Conservation (phyloP, 2,329 filamentous ascomycete species). For the Emydomyces testavorans region DNA sequence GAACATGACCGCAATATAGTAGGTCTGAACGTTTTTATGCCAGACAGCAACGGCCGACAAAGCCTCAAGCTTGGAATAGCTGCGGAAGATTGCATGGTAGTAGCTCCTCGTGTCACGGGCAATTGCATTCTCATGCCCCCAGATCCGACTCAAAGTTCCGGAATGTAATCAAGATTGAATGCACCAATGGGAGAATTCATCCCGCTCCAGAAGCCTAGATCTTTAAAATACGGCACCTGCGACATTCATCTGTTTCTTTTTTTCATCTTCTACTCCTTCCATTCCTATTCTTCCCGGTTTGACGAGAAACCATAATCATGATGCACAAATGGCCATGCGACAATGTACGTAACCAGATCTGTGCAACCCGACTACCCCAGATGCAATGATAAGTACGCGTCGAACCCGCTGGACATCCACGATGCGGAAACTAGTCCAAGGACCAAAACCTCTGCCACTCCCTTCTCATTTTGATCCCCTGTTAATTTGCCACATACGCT, state of each 20-base stretch:
- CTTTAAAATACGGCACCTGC: background rate
- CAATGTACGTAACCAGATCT: background rate
- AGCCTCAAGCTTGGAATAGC: conserved; percentile 4
- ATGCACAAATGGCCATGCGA: background rate
- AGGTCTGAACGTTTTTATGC: background rate
- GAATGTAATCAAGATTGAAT: background rate
- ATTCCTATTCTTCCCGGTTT: background rate
- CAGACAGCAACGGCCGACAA: conserved; percentile 3
- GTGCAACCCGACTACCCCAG: conserved; percentile 10
- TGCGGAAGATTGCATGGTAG: conserved; percentile 1
- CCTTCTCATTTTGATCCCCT: conserved; percentile 6
- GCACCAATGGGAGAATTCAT: conserved; percentile 4
- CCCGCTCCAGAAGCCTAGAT: background rate
- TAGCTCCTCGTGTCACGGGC: conserved; percentile 10
- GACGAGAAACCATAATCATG: background rate
- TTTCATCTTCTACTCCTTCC: background rate
- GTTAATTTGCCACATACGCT: conserved; percentile 1
- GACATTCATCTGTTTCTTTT: background rate
- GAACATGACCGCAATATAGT: background rate
- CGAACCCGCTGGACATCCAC: conserved; percentile 4
- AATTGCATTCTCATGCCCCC: conserved; percentile 6
- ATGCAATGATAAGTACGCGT: background rate
- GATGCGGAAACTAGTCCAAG: conserved; percentile 1
- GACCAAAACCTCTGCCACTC: background rate
- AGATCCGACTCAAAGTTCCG: conserved; percentile 10